Conservation (phyloP, 179 eudicot genomes). For the Drosera spatulata region DNA sequence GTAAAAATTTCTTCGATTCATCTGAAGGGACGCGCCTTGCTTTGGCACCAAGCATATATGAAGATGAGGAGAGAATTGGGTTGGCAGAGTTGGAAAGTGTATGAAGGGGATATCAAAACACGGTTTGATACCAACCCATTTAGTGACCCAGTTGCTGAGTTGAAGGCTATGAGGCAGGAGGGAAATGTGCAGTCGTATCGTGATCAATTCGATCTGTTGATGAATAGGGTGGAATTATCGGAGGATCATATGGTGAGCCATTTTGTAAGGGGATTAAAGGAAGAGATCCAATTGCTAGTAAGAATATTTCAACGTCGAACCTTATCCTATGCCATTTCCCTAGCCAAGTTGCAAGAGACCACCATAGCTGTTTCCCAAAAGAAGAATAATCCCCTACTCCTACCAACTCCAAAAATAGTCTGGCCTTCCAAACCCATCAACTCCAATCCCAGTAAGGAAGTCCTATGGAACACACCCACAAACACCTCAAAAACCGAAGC, state of each 20-base stretch:
- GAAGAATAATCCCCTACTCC: background rate
- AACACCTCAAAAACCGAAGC: background rate
- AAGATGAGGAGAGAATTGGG: background rate
- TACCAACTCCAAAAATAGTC: background rate
- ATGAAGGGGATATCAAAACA: background rate
- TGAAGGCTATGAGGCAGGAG: background rate
- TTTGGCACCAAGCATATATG: background rate
- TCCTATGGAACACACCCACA: background rate
- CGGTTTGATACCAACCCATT: background rate
- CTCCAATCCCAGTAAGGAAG: background rate
- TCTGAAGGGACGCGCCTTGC: background rate
- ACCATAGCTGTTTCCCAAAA: background rate
- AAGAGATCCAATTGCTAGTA: background rate
- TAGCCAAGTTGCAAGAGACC: background rate
- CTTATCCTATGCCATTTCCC: background rate
- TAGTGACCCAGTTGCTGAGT: too few relatives aligned
- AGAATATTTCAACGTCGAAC: too few relatives aligned
- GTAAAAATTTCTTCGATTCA: too few relatives aligned
- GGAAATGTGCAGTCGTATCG: background rate
- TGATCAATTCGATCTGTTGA: too few relatives aligned
- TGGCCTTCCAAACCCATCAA: background rate
- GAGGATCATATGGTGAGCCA: too few relatives aligned
- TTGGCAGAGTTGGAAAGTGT: background rate
- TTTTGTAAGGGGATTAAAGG: too few relatives aligned
- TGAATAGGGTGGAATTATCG: too few relatives aligned